A percentile compares a stretch with the other conserved stretches of the same genome.
These are phyloP conservation scores for Chloranthus sessilifolius DNA, from an alignment of 164 flowering plant species.

Conservation along the genomic window DNA sequence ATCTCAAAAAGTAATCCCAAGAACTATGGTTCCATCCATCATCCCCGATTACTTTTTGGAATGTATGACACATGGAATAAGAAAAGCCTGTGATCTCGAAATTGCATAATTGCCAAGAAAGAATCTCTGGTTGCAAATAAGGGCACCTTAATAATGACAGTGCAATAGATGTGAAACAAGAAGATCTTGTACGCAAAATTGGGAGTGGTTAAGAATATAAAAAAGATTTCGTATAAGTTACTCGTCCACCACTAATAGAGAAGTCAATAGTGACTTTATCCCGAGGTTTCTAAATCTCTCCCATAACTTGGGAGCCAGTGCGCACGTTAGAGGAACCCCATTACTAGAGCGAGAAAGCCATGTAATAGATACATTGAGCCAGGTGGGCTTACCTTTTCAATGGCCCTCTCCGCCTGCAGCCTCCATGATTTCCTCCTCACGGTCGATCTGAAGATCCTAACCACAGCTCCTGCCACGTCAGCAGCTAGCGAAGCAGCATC, in stretches of 20 bases:
- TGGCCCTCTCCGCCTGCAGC: conserved; percentile 32
- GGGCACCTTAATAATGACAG: too few relatives aligned
- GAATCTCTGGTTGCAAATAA: too few relatives aligned
- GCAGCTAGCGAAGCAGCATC: conserved; percentile 20
- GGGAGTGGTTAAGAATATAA: too few relatives aligned
- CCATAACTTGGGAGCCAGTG: neutral
- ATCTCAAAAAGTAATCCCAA: too few relatives aligned
- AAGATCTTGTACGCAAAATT: too few relatives aligned
- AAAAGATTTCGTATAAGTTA: neutral
- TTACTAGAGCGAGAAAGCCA: neutral
- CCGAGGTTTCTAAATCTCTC: neutral
- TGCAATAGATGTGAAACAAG: too few relatives aligned
- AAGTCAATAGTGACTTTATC: neutral
- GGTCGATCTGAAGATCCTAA: conserved; percentile 13
- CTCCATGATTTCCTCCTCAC: conserved; percentile 25
- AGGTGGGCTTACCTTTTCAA: conserved; percentile 44
- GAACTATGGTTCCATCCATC: too few relatives aligned
- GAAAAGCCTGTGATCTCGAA: too few relatives aligned
- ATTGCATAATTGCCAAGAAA: too few relatives aligned
- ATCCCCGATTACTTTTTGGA: too few relatives aligned
- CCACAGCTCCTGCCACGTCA: conserved; percentile 6
- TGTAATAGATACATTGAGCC: neutral
- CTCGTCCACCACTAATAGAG: neutral
- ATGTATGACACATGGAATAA: too few relatives aligned
- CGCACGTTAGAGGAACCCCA: neutral